phyloP scores from a whole-genome alignment of 169 alveolate species.

The Cyclospora cayetanensis region DNA sequence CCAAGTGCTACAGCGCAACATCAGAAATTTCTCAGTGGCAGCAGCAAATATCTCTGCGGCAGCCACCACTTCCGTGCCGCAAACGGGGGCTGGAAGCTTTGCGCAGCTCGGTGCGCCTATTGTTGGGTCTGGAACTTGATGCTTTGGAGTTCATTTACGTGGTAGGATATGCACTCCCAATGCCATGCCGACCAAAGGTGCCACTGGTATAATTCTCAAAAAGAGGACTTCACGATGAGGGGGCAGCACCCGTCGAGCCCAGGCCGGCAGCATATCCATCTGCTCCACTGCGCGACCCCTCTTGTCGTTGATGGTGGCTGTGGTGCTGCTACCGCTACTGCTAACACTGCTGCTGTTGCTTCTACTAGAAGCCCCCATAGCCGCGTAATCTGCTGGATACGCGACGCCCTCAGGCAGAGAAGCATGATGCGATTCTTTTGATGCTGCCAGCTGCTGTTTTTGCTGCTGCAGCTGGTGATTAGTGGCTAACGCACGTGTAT shows the following conservation, averaged over 20 bases:
- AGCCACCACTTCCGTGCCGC: too few species aligned
- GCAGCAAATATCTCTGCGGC: too few species aligned
- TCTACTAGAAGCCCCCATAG: neutral
- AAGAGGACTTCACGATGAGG: neutral
- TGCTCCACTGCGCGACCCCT: too few species aligned
- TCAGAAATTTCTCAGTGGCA: too few species aligned
- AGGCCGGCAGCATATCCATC: neutral
- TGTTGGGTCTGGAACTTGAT: neutral
- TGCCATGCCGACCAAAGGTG: neutral
- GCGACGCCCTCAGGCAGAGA: neutral
- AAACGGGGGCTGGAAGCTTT: too few species aligned
- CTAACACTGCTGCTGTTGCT: neutral
- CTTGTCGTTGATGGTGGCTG: too few species aligned
- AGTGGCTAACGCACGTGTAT: neutral
- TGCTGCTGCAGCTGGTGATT: neutral
- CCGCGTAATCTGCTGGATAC: neutral
- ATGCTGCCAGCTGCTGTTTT: neutral
- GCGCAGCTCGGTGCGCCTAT: too few species aligned
- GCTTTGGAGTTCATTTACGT: neutral
- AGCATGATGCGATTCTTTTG: neutral
- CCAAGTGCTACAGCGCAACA: too few species aligned
- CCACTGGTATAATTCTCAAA: neutral
- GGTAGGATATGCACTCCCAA: neutral
- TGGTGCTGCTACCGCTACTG: neutral
- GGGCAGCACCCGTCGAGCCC: conserved; percentile 3